Evolutionary conservation across 2,329 filamentous ascomycete species (phyloP).

Genomic region (Alternaria angustiovoidea): DNA sequence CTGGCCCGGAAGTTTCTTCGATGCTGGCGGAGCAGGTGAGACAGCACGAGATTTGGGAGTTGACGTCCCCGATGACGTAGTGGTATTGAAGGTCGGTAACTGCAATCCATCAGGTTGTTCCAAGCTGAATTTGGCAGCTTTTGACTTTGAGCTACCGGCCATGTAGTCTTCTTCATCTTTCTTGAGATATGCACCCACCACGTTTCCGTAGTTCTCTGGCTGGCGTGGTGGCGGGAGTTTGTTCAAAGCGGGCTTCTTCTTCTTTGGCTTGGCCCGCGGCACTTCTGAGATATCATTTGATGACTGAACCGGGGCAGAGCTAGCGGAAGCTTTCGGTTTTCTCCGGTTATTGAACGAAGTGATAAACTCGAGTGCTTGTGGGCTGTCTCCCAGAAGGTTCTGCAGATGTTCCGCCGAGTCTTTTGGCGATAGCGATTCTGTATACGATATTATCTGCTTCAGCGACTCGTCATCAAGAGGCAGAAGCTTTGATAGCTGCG

Average conservation of each 20-base stretch:
- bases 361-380: slow-evolving; percentile 76
- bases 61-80: slow-evolving; percentile 36
- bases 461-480: slow-evolving; percentile 86
- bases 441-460: slow-evolving; percentile 84
- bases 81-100: slow-evolving; percentile 33
- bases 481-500: slow-evolving; percentile 80
- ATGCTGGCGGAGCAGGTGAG: slow-evolving; percentile 56
- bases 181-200: slow-evolving; percentile 78
- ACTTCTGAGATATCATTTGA: slow-evolving; percentile 40
- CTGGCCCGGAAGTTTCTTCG: slow-evolving; percentile 71
- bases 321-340: slow-evolving; percentile 43
- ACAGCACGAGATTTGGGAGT: slow-evolving; percentile 48
- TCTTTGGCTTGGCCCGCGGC: slow-evolving; percentile 45
- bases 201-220: slow-evolving; percentile 68
- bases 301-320: slow-evolving; percentile 21
- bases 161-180: slow-evolving; percentile 79
- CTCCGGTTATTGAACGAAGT: slow-evolving; percentile 76
- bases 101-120: slow-evolving; percentile 60
- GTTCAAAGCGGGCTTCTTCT: slow-evolving; percentile 53
- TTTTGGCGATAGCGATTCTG: slow-evolving; percentile 75
- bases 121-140: slow-evolving; percentile 56
- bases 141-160: slow-evolving; percentile 50
- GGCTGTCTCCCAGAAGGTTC: slow-evolving; percentile 86
- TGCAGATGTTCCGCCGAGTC: slow-evolving; percentile 85
- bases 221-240: slow-evolving; percentile 54